Conservation (phyloP, 306 rosid genomes). For the Acacia melanoxylon region DNA sequence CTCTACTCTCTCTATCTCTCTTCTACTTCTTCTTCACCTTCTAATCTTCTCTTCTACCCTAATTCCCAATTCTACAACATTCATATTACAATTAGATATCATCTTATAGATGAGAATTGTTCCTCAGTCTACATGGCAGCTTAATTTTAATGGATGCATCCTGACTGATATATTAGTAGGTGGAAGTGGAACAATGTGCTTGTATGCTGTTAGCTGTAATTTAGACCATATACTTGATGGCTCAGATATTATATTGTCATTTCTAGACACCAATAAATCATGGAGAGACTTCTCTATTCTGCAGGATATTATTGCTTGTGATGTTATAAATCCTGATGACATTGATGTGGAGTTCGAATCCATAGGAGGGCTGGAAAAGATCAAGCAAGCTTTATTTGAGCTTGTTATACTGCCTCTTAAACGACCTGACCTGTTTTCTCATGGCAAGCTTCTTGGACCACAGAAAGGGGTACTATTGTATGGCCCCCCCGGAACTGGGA, state of each 20-base stretch:
- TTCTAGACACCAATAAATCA: background rate
- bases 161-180: background rate
- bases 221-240: background rate
- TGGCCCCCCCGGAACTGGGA: slow-evolving; percentile 99
- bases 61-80: too few species aligned
- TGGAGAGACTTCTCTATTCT: background rate
- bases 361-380: slow-evolving; percentile 83
- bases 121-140: background rate
- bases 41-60: too few species aligned
- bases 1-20: too few species aligned
- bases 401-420: slow-evolving; percentile 86
- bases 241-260: background rate
- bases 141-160: background rate
- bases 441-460: slow-evolving; percentile 93
- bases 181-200: background rate
- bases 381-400: slow-evolving; percentile 81
- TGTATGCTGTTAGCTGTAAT: background rate
- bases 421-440: slow-evolving; percentile 78
- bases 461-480: slow-evolving; percentile 91
- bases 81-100: too few species aligned
- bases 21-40: too few species aligned
- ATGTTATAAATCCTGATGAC: slow-evolving; percentile 93
- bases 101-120: background rate
- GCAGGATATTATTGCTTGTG: slow-evolving; percentile 96
- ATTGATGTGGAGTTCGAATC: slow-evolving; percentile 85